These are phyloP conservation scores for Sclerotinia glacialis DNA, from an alignment of 2,329 filamentous ascomycete genomes.

Conservation along the genomic window DNA sequence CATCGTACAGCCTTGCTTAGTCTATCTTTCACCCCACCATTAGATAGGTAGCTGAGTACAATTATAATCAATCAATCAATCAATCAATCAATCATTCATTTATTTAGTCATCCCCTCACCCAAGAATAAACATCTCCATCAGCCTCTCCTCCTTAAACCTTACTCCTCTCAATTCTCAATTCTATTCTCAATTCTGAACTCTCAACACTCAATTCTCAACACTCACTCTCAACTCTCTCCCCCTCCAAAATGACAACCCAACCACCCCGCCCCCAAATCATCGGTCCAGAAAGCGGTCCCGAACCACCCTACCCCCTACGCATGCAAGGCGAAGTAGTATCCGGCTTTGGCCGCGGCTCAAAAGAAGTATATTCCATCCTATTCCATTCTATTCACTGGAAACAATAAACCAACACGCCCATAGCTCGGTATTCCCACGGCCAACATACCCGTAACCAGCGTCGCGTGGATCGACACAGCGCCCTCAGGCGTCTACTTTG, in stretches of 20 bases:
- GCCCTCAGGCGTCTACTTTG: conserved; percentile 86
- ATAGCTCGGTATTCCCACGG: conserved; percentile 91
- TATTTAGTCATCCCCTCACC: background rate
- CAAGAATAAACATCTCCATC: background rate
- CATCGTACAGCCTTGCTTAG: conserved; percentile 1
- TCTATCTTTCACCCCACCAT: conserved; percentile 4
- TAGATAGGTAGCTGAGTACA: background rate
- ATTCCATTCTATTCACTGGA: no score
- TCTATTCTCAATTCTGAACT: no score
- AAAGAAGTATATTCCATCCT: conserved; percentile 66
- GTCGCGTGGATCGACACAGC: conserved; percentile 61
- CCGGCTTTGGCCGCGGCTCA: conserved; percentile 89
- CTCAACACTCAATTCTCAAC: no score
- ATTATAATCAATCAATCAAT: background rate
- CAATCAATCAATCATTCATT: background rate
- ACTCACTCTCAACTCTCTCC: background rate
- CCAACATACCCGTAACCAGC: conserved; percentile 78
- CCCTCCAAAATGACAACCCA: conserved; percentile 23
- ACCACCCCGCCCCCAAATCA: conserved; percentile 58
- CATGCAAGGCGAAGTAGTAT: conserved; percentile 83
- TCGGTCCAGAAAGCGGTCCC: conserved; percentile 72
- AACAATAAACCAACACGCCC: background rate
- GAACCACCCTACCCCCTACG: conserved; percentile 75
- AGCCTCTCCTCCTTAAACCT: no score
- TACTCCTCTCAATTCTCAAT: no score